Conservation (phyloP, 1,284 basidiomycete genomes). For the Kwoniella shivajii region DNA sequence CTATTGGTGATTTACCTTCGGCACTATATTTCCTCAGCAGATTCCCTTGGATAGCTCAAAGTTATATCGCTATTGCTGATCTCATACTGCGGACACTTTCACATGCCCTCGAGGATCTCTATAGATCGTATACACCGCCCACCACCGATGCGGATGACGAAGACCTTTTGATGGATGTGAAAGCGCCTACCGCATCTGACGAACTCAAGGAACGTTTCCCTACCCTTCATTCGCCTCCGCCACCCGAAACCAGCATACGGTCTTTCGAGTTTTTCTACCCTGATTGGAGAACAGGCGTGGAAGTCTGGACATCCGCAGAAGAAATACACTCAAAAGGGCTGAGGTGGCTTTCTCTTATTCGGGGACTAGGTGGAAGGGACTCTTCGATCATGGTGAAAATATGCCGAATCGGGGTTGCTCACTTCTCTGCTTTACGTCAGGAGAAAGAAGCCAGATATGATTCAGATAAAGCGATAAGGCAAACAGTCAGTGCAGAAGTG, state of each 20-base stretch:
- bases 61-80: slow-evolving; percentile 80
- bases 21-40: slow-evolving; percentile 76
- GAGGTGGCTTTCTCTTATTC: slow-evolving; percentile 73
- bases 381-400: slow-evolving; percentile 66
- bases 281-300: slow-evolving; percentile 72
- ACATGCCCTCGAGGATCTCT: slow-evolving; percentile 68
- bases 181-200: slow-evolving; percentile 16
- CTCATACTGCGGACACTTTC: slow-evolving; percentile 74
- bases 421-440: slow-evolving; percentile 44
- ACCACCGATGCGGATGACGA: slow-evolving; percentile 42
- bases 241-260: slow-evolving; percentile 68
- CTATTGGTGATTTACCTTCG: slow-evolving; percentile 78
- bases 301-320: slow-evolving; percentile 64
- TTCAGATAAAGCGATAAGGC: slow-evolving; percentile 34
- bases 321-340: slow-evolving; percentile 63
- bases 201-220: slow-evolving; percentile 25
- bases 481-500: slow-evolving; percentile 20
- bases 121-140: slow-evolving; percentile 59
- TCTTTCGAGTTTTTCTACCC: slow-evolving; percentile 89
- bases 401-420: slow-evolving; percentile 62
- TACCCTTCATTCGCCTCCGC: slow-evolving; percentile 71
- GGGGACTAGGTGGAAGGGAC: slow-evolving; percentile 73
- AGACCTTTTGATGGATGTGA: slow-evolving; percentile 17
- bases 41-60: slow-evolving; percentile 83
- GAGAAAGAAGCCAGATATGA: slow-evolving; percentile 28